Evolutionary conservation across 768 basidiomycete genomes (phyloP), one percentile per base, ranked within the genome.

Genomic region (Hortiboletus campestris): DNA sequence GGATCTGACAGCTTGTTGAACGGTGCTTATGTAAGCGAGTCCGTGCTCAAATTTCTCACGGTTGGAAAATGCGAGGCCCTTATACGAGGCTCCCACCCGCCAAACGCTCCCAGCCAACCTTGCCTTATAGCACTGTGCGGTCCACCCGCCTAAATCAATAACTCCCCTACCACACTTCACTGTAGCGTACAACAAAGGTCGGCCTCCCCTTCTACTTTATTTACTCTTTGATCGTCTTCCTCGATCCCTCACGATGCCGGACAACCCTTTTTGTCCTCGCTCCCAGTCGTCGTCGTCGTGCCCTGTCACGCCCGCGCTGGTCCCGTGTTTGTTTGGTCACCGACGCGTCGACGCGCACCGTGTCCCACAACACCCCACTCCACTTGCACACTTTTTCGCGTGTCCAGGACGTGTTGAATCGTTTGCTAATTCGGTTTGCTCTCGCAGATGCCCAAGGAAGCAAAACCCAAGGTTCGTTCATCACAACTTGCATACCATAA

Each of bases 401-500:
- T 61, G 63, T 51, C 58, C 63, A 66, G 58, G 71, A 73, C 76
- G 76, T 80, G 74, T 74, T 61, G 65, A 72, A 73, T 66, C 57
- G 61, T 58, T 56, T 63, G 52, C 73, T 79, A 58, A 78, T 60
- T 31, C 63, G 60, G 59, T 57, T 67, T 66, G 63, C 51, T 63
- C 62, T 51, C 66, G 62, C 66, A 83, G 86, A 92, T 91, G 90
- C 89, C 89, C 63, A 91, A 90, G 73, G 88, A 84, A 72, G 72
- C 83, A 40, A 86, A 88, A 74, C 77, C 84, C 61, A 88, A 83
- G 77, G 88, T 89, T 56, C 60, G 83, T 71, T 67, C 20, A 13
- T 11, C 53, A 25, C 29, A 57, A 29, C 34, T 61, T 43, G 34
- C 29, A 20, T 49, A 46, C 44, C 35, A 35, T 14, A 29, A 52